Conservation (phyloP, 2,329 filamentous ascomycete genomes). For the Sporothrix pallida region DNA sequence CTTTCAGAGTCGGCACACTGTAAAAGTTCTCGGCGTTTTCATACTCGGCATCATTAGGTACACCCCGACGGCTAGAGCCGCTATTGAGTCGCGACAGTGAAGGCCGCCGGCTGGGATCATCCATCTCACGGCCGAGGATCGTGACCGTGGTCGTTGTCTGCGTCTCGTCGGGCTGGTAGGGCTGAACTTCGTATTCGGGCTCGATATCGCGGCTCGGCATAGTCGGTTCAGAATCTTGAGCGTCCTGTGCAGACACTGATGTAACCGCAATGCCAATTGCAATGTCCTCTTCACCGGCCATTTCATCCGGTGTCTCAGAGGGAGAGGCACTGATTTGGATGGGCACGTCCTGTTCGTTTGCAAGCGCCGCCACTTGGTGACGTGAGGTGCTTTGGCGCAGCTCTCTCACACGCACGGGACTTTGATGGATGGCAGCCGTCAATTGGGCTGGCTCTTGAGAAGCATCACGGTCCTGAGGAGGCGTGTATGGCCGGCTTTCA, state of each 20-base stretch:
- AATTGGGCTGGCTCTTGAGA: background rate
- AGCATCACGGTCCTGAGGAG: conserved; percentile 20
- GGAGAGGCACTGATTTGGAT: background rate
- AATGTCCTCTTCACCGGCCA: conserved; percentile 1
- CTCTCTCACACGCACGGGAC: conserved; percentile 10
- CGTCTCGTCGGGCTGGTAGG: conserved; percentile 48
- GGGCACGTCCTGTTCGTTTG: background rate
- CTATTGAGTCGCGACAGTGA: conserved; percentile 27
- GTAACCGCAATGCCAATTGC: conserved; percentile 12
- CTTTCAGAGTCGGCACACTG: conserved; percentile 42
- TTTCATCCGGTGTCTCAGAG: conserved; percentile 4
- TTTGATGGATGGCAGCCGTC: background rate
- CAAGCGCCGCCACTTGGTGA: background rate
- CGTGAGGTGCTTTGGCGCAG: background rate
- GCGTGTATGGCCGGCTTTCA: conserved; percentile 33
- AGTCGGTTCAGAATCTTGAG: conserved; percentile 1
- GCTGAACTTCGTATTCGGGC: conserved; percentile 49
- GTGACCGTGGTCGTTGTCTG: conserved; percentile 59
- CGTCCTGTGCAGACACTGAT: background rate
- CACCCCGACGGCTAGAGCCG: conserved; percentile 27
- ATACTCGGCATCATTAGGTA: conserved; percentile 35
- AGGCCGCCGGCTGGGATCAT: conserved; percentile 43
- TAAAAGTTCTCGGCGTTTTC: conserved; percentile 45
- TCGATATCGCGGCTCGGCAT: background rate
- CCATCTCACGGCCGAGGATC: conserved; percentile 55